Base-by-base conservation (phyloP, 441 rosid species). In the Populus hybrid region DNA sequence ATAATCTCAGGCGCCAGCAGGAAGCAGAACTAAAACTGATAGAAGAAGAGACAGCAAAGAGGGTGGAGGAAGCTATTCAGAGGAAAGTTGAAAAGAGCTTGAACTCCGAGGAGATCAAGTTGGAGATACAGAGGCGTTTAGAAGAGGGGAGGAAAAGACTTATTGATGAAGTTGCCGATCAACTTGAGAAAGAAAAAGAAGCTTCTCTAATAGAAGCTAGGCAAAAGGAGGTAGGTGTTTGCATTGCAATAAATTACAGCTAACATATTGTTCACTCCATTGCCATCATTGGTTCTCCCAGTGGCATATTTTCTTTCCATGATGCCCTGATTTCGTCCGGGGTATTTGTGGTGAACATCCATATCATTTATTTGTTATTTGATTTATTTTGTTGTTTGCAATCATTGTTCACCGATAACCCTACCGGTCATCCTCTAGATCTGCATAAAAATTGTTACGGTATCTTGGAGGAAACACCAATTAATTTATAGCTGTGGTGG, bases 41-140 rank as follows among this genome's bases (percentile, higher is more conserved):
- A 64, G 95, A 92, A 86, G 99, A 97, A 86, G 98, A 97, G 84
- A 97, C 98, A 75, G 84, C 87, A 63, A 96, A 86, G 80, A 88
- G 98, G 76, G 89, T 94, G 72, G 98, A 94, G 83, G 95, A 89
- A 83, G 93, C 91, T 74, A 90, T 97, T 68, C 80, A 57, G 80
- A 89, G 84, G 86, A 89, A 82, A 75, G 98, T 97, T 57, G 95
- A 89, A 78, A 98, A 92, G 89, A 83, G 92, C 69, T 91, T 97
- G 84, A 93, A 84, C 72, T 83, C 88, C n/a, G 94, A 86, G 75
- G 97, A 88, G 83, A 85, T 93, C 75, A 88, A 86, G 87, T 38
- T 76, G 85, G 97, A 93, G 85, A 86, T 94, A 81, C 85, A 85
- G 80, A 88, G 72, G 61, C 87, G 87, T 66, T 67, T 94, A 80